Conservation (phyloP, 192 early-diverging fungal species). For the Backusella parvicylindrica region DNA sequence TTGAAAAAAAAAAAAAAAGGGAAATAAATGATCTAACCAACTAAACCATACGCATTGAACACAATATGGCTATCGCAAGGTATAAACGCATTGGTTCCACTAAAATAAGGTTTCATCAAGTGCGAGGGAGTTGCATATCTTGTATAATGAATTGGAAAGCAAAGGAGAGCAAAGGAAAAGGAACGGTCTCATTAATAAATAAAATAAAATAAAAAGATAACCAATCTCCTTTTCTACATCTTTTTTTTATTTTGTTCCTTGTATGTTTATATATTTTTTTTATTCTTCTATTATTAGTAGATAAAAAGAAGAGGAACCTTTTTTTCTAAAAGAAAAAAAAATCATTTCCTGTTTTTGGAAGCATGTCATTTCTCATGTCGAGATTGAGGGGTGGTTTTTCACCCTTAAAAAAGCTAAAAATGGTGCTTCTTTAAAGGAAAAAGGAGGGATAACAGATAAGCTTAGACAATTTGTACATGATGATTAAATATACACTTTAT, state of each 20-base stretch:
- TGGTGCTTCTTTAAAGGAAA: neutral
- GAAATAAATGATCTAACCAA: neutral
- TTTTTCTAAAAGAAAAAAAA: neutral
- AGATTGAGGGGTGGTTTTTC: neutral
- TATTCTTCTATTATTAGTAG: neutral
- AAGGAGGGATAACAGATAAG: neutral
- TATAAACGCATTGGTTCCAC: neutral
- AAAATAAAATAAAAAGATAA: neutral
- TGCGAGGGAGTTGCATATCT: neutral
- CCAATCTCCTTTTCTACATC: neutral
- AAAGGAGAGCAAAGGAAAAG: neutral
- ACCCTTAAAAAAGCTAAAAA: neutral
- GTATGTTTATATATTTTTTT: neutral
- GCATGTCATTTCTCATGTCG: neutral
- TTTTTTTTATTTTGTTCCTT: neutral
- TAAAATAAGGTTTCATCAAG: neutral
- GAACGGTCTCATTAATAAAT: neutral
- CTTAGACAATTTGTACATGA: neutral
- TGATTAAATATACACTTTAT: neutral
- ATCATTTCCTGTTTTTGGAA: neutral
- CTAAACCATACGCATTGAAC: neutral
- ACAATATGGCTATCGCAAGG: neutral
- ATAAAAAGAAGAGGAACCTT: neutral
- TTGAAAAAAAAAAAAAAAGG: neutral
- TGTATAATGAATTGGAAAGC: neutral